A percentile compares a stretch with the other conserved stretches of the same genome.
These are phyloP conservation scores for Mucor racemosus DNA, from an alignment of 371 early-diverging fungal genomes.

Conservation along the genomic window DNA sequence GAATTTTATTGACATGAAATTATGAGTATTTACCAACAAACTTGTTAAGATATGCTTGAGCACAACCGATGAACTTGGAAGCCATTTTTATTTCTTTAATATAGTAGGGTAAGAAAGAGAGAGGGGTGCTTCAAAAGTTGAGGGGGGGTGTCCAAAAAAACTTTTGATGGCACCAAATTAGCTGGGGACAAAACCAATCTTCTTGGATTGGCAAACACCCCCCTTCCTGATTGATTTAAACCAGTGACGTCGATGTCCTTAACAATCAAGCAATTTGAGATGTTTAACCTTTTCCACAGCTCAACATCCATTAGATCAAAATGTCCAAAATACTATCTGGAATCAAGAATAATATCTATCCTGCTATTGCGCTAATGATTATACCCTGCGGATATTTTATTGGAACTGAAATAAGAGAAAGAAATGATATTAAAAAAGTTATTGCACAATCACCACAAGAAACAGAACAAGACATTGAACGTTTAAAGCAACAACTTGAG, in stretches of 20 bases:
- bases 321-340: conserved; percentile 16
- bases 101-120: conserved; percentile 2
- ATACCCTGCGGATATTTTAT: conserved; percentile 31
- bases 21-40: conserved; percentile 33
- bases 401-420: conserved; percentile 30
- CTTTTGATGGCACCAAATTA: conserved; percentile 3
- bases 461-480: conserved; percentile 16
- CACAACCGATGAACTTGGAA: conserved; percentile 28
- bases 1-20: background rate
- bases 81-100: conserved; percentile 26
- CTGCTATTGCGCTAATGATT: conserved; percentile 26
- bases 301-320: background rate
- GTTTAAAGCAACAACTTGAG: conserved; percentile 27
- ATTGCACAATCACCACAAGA: background rate
- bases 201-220: background rate
- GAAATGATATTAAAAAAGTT: conserved; percentile 22
- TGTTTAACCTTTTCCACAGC: background rate
- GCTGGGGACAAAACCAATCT: background rate
- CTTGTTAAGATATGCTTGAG: conserved; percentile 36
- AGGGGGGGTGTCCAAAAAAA: conserved; percentile 14
- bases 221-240: background rate
- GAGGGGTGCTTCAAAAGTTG: conserved; percentile 1
- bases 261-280: background rate
- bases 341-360: conserved; percentile 29
- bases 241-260: conserved; percentile 3